Percentiles rank a stretch among this genome's conserved stretches.
phyloP scores from a whole-genome alignment of 2,329 filamentous ascomycete species.

The Arthrobotrys sphaeroides region DNA sequence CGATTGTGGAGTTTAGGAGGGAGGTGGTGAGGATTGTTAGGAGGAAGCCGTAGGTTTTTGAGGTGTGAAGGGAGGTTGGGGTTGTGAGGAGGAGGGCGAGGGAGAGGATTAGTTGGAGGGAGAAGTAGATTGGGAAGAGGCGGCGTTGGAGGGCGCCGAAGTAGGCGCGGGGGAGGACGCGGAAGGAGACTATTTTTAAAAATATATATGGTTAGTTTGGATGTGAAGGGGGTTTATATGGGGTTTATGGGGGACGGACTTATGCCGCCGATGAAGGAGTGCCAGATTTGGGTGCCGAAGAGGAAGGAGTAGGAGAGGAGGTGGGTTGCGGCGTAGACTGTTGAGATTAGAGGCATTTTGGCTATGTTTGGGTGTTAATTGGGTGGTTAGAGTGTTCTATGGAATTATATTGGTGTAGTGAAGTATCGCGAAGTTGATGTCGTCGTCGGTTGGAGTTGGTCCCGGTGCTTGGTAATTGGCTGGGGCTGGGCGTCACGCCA shows the following conservation, averaged over 20 bases:
- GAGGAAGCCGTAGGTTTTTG: conserved; percentile 29
- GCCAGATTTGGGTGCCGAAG: conserved; percentile 85
- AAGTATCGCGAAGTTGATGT: neutral
- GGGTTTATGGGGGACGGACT: conserved; percentile 21
- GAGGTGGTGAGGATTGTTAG: conserved; percentile 33
- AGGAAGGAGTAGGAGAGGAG: conserved; percentile 75
- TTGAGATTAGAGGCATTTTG: conserved; percentile 55
- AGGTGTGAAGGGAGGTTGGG: conserved; percentile 67
- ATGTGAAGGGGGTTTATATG: neutral
- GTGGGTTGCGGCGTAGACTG: conserved; percentile 54
- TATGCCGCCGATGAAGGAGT: conserved; percentile 75
- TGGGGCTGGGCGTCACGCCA: conserved; percentile 3
- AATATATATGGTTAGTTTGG: neutral
- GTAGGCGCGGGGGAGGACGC: conserved; percentile 77
- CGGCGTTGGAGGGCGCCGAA: conserved; percentile 83
- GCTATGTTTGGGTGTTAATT: neutral
- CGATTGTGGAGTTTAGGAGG: conserved; percentile 60
- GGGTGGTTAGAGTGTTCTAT: too few relatives aligned
- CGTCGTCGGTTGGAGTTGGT: neutral
- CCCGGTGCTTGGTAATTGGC: neutral
- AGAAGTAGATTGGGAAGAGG: conserved; percentile 89
- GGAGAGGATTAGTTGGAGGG: conserved; percentile 79
- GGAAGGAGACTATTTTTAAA: conserved; percentile 75
- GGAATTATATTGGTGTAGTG: too few relatives aligned
- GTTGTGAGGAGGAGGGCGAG: conserved; percentile 80